A percentile compares a stretch with the other conserved stretches of the same genome.
Conservation (phyloP, 306 rosid species). For the Cucurbita argyrosperma region DNA sequence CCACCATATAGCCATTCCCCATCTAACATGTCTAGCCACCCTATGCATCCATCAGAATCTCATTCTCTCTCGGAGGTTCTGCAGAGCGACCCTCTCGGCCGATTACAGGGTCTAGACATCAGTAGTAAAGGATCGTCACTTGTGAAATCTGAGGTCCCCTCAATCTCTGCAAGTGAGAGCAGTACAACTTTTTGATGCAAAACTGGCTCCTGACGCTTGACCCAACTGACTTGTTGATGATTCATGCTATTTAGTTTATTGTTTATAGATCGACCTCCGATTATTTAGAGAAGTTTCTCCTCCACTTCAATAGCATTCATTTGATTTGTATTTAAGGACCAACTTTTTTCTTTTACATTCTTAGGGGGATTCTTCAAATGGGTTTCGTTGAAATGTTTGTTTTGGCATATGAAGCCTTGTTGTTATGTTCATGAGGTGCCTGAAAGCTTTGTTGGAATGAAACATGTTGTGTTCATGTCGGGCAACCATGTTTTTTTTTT, state of each 20-base stretch:
- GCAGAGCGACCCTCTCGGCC: constrained; percentile 71
- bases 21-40: constrained; percentile 33
- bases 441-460: neutral
- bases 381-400: neutral
- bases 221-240: constrained; percentile 47
- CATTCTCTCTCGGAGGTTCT: constrained; percentile 51
- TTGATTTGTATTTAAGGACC: constrained; percentile 1
- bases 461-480: neutral
- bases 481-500: neutral
- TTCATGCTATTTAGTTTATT: constrained; percentile 10
- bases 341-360: neutral
- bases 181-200: constrained; percentile 58
- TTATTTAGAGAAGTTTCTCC: constrained; percentile 40
- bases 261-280: constrained; percentile 57
- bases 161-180: constrained; percentile 88
- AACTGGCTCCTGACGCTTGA: constrained; percentile 31
- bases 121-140: constrained; percentile 42
- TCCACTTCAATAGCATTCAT: constrained; percentile 5
- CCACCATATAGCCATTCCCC: constrained; percentile 43
- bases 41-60: constrained; percentile 48
- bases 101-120: constrained; percentile 88
- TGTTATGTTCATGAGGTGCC: constrained; percentile 1
- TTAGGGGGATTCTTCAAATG: neutral
- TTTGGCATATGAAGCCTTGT: neutral
- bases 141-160: constrained; percentile 70